These are phyloP conservation scores for Letharia columbiana DNA, from an alignment of 495 filamentous ascomycete genomes.

Conservation along the genomic window DNA sequence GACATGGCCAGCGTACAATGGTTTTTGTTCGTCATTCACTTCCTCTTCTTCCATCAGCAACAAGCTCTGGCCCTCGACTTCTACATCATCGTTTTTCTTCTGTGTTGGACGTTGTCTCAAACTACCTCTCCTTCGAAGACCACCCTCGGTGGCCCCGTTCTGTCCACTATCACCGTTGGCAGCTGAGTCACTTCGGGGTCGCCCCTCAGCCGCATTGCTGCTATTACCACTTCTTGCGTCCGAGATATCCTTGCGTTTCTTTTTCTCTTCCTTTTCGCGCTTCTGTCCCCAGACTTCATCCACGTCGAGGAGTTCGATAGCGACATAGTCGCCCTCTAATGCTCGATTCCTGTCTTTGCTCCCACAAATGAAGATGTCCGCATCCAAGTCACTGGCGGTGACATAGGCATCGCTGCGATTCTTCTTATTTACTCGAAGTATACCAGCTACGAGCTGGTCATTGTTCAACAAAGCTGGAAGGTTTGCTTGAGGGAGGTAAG, in stretches of 20 bases:
- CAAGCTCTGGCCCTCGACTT: slow-evolving; percentile 95
- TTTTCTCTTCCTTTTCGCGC: slow-evolving; percentile 98
- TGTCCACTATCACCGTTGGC: slow-evolving; percentile 56
- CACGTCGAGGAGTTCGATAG: slow-evolving; percentile 91
- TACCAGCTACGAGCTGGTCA: slow-evolving; percentile 90
- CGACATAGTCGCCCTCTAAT: slow-evolving; percentile 89
- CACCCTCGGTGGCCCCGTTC: slow-evolving; percentile 57
- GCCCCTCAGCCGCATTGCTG: slow-evolving; percentile 60
- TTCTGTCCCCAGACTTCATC: slow-evolving; percentile 99
- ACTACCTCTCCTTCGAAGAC: slow-evolving; percentile 85
- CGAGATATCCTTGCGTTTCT: slow-evolving; percentile 98
- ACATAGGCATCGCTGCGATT: slow-evolving; percentile 98
- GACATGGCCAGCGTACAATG: slow-evolving; percentile 91
- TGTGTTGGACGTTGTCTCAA: slow-evolving; percentile 93
- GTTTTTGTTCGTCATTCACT: slow-evolving; percentile 96
- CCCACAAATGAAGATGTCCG: slow-evolving; percentile 98
- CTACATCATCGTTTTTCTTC: slow-evolving; percentile 99
- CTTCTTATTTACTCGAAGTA: slow-evolving; percentile 98
- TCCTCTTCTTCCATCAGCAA: slow-evolving; percentile 97
- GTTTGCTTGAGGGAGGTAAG: slow-evolving; percentile 92
- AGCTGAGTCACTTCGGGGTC: slow-evolving; percentile 49
- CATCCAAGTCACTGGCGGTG: slow-evolving; percentile 86
- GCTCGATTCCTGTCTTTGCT: slow-evolving; percentile 97
- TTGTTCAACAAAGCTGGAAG: slow-evolving; percentile 84
- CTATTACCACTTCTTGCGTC: slow-evolving; percentile 70